Conservation (phyloP, 805 yeast genomes). For the Kluyveromyces lactis region DNA sequence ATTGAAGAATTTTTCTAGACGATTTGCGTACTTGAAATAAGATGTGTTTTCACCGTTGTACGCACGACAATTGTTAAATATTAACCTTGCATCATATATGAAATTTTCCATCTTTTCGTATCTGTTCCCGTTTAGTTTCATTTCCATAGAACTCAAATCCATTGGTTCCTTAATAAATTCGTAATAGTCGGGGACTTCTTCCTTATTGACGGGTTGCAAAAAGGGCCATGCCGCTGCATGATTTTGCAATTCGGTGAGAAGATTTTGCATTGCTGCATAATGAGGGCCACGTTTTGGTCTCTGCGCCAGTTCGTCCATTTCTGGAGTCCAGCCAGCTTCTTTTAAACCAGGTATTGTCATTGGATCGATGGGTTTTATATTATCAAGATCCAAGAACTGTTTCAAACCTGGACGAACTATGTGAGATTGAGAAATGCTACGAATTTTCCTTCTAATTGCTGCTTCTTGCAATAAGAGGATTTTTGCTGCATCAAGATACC, state of each 20-base stretch:
- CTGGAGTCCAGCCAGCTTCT: slow-evolving; percentile 97
- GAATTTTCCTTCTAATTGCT: slow-evolving; percentile 77
- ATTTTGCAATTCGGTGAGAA: slow-evolving; percentile 80
- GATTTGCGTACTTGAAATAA: slow-evolving; percentile 88
- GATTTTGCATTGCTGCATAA: slow-evolving; percentile 84
- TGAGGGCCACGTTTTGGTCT: slow-evolving; percentile 93
- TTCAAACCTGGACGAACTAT: slow-evolving; percentile 75
- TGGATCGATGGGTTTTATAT: slow-evolving; percentile 60
- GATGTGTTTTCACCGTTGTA: slow-evolving; percentile 94
- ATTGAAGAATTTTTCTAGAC: slow-evolving; percentile 83
- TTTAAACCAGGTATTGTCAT: slow-evolving; percentile 78
- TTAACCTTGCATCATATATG: slow-evolving; percentile 75
- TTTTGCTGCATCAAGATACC: slow-evolving; percentile 84
- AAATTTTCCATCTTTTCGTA: slow-evolving; percentile 89
- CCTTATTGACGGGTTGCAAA: slow-evolving; percentile 82
- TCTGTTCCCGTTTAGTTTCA: slow-evolving; percentile 82
- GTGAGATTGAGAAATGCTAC: slow-evolving; percentile 70
- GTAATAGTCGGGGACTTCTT: slow-evolving; percentile 94
- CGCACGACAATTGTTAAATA: slow-evolving; percentile 84
- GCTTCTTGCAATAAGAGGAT: slow-evolving; percentile 84
- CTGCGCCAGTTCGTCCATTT: slow-evolving; percentile 94
- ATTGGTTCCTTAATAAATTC: slow-evolving; percentile 96
- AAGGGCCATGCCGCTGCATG: slow-evolving; percentile 99
- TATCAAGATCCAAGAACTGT: slow-evolving; percentile 46
- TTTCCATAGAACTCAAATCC: slow-evolving; percentile 96